Base-by-base conservation (phyloP, 164 flowering plant genomes). In the Euptelea pleiosperma region DNA sequence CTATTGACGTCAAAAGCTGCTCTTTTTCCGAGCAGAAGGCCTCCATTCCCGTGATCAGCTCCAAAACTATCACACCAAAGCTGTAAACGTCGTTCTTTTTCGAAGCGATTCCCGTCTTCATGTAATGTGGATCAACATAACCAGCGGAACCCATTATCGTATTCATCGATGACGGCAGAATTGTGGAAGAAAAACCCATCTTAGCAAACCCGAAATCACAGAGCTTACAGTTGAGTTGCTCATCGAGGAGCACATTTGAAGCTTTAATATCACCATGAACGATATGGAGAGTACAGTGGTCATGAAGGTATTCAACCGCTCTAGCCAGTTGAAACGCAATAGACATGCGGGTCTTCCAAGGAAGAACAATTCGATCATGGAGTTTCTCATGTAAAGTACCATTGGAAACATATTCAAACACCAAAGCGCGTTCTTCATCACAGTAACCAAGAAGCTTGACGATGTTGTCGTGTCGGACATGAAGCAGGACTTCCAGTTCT, bases 181-280 rank as follows among this genome's bases (percentile, higher is more conserved):
- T 66, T 40, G 66, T 41, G 0, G 86, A 75, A 0, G 87, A 77
- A 48, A 77, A 79, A 1, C 87, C 87, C 76, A 74, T 65, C 24
- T 77, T 82, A 0, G 93, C 80, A 0, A 67, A 80, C 46, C 89
- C 93, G 37, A 86, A 82, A 60, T 86, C 93, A 43, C 89, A 86
- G 46, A 86, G 79, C n/a, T n/a, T n/a, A n/a, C n/a, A n/a, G n/a
- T n/a, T n/a, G n/a, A n/a, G n/a, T n/a, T n/a, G n/a, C n/a, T 75
- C 68, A 63, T 86, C 89, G 0, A 86, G 72, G 24, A 86, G 66
- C 8, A 86, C 64, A 65, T 86, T 86, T 3, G 93, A 82, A 12
- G 89, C 34, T 67, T 86, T 86, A 54, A 86, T 71, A 73, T 86
- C 93, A 1, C 84, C 73, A 51, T 86, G 93, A 43, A 86, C 76